phyloP scores from a whole-genome alignment of 208 protist genomes.

The Leptomonas pyrrhocoris region DNA sequence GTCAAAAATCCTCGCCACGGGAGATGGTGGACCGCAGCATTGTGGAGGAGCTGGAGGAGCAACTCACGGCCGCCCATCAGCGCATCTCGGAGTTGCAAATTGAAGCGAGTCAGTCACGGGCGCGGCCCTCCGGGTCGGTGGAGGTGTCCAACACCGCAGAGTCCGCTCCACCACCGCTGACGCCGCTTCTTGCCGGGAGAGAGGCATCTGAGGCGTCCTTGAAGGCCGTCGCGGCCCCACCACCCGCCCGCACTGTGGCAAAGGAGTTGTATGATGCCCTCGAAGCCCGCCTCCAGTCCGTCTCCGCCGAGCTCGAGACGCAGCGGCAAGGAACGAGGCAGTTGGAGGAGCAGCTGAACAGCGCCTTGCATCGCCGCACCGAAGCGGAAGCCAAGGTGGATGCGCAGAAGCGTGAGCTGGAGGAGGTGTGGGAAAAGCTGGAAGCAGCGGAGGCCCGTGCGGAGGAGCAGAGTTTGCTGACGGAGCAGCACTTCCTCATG shows the following conservation, averaged over 20 bases:
- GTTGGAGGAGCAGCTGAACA: constrained; percentile 52
- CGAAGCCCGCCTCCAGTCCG: constrained; percentile 17
- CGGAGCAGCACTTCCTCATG: constrained; percentile 21
- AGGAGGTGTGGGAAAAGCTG: constrained; percentile 46
- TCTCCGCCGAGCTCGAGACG: constrained; percentile 23
- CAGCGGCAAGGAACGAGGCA: constrained; percentile 11
- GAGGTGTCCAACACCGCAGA: neutral
- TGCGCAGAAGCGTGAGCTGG: constrained; percentile 40
- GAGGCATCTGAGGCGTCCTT: neutral
- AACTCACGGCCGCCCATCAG: constrained; percentile 41
- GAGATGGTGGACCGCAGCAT: constrained; percentile 28
- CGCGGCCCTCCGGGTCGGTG: neutral
- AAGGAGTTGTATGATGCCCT: constrained; percentile 26
- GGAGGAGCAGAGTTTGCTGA: constrained; percentile 20
- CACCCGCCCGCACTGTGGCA: neutral
- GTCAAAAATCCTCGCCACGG: constrained; percentile 15
- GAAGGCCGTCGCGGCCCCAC: neutral
- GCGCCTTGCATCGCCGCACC: constrained; percentile 35
- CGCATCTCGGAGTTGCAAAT: constrained; percentile 44
- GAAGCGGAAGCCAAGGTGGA: constrained; percentile 20
- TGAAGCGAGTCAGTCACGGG: neutral
- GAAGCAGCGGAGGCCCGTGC: constrained; percentile 36
- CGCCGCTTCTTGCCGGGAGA: neutral
- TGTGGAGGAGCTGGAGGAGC: constrained; percentile 52
- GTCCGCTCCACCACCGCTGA: neutral